Evolutionary conservation across 225 moss, liverwort and hornwort genomes (phyloP), one percentile per base, ranked within the genome.

Genomic region (Bryum argenteum): DNA sequence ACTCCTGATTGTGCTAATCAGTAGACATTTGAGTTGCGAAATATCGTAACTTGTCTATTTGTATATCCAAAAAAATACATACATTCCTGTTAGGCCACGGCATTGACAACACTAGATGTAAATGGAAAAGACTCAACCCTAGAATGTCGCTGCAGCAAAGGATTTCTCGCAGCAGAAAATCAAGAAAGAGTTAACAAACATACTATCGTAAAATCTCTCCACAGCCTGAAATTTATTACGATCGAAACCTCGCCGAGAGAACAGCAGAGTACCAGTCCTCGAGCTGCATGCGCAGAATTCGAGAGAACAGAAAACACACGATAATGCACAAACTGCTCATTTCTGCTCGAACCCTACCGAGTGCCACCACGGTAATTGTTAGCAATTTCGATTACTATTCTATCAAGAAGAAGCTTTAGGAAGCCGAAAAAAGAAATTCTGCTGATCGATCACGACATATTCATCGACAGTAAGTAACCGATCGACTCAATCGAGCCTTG

Each of bases 281-380:
- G 8, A 84, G 84, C 78, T 84, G 84, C 67, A 84, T 69, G 21
- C 78, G 81, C 75, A 84, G 41, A 68, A 84, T 81, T 38, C 78
- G 69, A 21, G 84, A 84, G 47, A 84, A 75, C 23, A 84, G 71
- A 37, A 80, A 84, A 50, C 84, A 84, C n/a, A 84, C 71, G 18
- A 84, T 61, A 63, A 84, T 84, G 80, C 84, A 84, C 71, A 80
- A 56, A 71, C 74, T 84, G 74, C 80, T 84, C 84, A 84, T 84
- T 55, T 51, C 61, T 38, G 16, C 24, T 71, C 66, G 40, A 70
- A 71, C 71, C 60, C 70, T 43, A 41, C 28, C 18, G 9, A 54
- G 33, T 33, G 33, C 33, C 33, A 33, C 1, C 33, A 28, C 28
- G 28, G 5, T 33, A 33, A 23, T 23, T 38, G 33, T 33, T 42